A percentile compares a stretch with the other conserved stretches of the same genome.
These are phyloP conservation scores for Quercus ilex DNA, from an alignment of 306 rosid species.

Conservation along the genomic window DNA sequence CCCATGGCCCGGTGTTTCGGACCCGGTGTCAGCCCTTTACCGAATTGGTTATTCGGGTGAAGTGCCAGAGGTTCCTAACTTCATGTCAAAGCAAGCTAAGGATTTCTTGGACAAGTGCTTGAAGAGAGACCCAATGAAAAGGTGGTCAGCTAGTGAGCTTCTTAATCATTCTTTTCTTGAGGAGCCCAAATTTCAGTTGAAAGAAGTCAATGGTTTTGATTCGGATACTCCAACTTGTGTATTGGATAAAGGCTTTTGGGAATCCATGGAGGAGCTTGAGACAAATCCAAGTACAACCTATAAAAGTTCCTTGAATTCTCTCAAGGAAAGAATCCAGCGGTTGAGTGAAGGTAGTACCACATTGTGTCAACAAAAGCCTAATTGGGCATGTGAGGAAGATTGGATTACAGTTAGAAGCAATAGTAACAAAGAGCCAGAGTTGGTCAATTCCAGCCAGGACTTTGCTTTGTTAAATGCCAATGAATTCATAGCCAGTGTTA, in stretches of 20 bases:
- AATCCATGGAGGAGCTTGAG: conserved; percentile 23
- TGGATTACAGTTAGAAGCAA: conserved; percentile 74
- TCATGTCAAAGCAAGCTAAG: conserved; percentile 56
- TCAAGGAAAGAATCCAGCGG: conserved; percentile 41
- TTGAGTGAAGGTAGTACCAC: conserved; percentile 25
- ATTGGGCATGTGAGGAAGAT: conserved; percentile 47
- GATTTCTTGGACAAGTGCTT: conserved; percentile 76
- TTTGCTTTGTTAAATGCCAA: not conserved
- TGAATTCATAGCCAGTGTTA: not conserved
- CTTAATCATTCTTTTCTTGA: conserved; percentile 58
- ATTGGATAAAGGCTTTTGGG: conserved; percentile 54
- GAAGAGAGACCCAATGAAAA: conserved; percentile 46
- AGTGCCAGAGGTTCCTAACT: conserved; percentile 58
- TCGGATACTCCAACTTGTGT: conserved; percentile 61
- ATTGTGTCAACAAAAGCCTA: conserved; percentile 9
- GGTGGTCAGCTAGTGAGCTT: conserved; percentile 72
- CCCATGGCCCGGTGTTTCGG: conserved; percentile 50
- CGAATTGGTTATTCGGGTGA: conserved; percentile 55
- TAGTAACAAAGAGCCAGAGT: conserved; percentile 5
- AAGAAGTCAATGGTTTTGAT: conserved; percentile 6
- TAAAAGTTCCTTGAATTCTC: conserved; percentile 14
- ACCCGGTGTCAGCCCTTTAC: conserved; percentile 59
- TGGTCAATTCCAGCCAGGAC: not conserved
- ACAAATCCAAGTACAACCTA: conserved; percentile 22
- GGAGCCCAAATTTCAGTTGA: not conserved